Percentiles rank a stretch among this genome's conserved stretches.
Conservation (phyloP, 371 early-diverging fungal species). For the Conidiobolus coronatus region DNA sequence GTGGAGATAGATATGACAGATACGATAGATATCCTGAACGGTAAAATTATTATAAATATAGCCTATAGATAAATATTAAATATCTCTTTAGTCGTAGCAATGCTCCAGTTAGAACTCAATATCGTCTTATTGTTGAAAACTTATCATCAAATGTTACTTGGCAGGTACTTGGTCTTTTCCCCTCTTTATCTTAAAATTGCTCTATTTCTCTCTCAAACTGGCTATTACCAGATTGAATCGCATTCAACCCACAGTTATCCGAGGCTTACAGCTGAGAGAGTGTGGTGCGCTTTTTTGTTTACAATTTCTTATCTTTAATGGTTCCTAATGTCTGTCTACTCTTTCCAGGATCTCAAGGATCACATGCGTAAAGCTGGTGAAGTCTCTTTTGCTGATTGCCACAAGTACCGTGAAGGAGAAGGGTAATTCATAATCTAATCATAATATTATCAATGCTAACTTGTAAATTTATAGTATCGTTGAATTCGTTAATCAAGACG, state of each 20-base stretch:
- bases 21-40: constrained; percentile 11
- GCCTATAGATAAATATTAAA: neutral
- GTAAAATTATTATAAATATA: neutral
- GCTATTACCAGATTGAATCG: neutral
- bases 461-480: constrained; percentile 36
- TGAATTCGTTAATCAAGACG: constrained; percentile 58
- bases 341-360: constrained; percentile 82
- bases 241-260: constrained; percentile 1
- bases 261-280: neutral
- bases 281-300: constrained; percentile 1
- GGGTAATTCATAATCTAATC: constrained; percentile 30
- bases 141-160: constrained; percentile 47
- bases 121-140: constrained; percentile 43
- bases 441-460: neutral
- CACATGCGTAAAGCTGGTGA: constrained; percentile 87
- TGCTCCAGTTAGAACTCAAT: constrained; percentile 24
- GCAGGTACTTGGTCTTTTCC: constrained; percentile 32
- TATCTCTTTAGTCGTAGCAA: constrained; percentile 12
- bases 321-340: constrained; percentile 9
- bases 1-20: constrained; percentile 11
- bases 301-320: neutral
- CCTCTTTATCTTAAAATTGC: constrained; percentile 4
- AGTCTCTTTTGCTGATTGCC: constrained; percentile 78
- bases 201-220: constrained; percentile 4
- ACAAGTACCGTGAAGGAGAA: constrained; percentile 53